These are phyloP conservation scores for Metschnikowia borealis DNA, from an alignment of 805 yeast genomes.

Conservation along the genomic window DNA sequence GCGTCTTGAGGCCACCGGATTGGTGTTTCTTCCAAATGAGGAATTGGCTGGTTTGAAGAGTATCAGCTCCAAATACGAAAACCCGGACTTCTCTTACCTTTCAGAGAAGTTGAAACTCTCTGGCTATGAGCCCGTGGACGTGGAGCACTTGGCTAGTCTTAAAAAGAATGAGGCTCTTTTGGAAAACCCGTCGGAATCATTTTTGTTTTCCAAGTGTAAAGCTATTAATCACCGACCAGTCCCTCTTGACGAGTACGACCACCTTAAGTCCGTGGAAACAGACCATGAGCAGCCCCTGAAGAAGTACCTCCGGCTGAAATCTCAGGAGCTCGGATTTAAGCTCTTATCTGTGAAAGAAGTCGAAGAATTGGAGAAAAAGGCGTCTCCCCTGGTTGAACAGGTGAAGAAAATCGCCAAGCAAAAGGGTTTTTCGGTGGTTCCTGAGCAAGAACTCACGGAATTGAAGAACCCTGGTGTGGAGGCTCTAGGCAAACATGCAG, in stretches of 20 bases:
- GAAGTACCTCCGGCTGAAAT: conserved; percentile 30
- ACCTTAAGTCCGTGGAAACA: conserved; percentile 15
- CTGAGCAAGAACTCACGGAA: conserved; percentile 5
- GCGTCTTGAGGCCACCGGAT: conserved; percentile 27
- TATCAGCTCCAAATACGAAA: conserved; percentile 11
- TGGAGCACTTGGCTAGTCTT: conserved; percentile 11
- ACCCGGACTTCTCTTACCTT: conserved; percentile 25
- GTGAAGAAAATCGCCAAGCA: conserved; percentile 4
- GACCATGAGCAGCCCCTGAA: conserved; percentile 33
- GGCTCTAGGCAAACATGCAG: conserved; percentile 8
- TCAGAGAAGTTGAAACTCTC: conserved; percentile 15
- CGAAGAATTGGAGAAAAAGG: conserved; percentile 26
- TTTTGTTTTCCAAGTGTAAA: conserved; percentile 21
- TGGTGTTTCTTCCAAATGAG: conserved; percentile 28
- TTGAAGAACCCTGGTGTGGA: conserved; percentile 13
- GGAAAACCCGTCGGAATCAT: conserved; percentile 24
- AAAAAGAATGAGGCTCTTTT: conserved; percentile 12
- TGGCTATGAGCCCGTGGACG: conserved; percentile 17
- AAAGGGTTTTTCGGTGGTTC: conserved; percentile 8
- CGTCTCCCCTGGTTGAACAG: conserved; percentile 7
- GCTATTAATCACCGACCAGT: conserved; percentile 17
- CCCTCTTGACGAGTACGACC: conserved; percentile 16
- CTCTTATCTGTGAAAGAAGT: conserved; percentile 27
- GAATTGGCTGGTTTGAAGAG: conserved; percentile 19
- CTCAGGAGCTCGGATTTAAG: conserved; percentile 32